Base-by-base conservation (phyloP, 2,329 filamentous ascomycete genomes). In the Diaporthe nobilis region DNA sequence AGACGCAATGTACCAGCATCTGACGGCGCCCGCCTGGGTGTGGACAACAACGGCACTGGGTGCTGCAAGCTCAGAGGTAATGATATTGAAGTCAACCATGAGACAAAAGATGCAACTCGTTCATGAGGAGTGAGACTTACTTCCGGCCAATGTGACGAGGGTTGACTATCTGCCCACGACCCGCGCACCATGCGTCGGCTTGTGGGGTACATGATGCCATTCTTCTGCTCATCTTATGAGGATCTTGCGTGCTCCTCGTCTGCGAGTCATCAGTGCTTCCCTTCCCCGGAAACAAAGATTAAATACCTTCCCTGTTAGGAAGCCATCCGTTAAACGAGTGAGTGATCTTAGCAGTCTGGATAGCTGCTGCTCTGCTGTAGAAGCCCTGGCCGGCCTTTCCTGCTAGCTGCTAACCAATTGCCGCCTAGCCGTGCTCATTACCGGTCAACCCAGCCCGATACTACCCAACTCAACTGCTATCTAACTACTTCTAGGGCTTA, bases 241-340 rank as follows among this genome's bases (percentile, higher is more conserved):
- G 15, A 6, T 61, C 13, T 17, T 25, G 58, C 39, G 39, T 63
- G 39, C n/a, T 42, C 28, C 39, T 44, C n/a, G n/a, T n/a, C 22
- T 28, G 39, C n/a, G 58, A 63, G 39, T 63, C 58, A 63, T 44
- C 37, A 12, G 28, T 25, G 8, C 15, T 20, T 5, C 42, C 39
- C 20, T 9, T 28, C 3, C 42, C 25, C 42, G 10, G 15, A 6
- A 49, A 31, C 42, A 34, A 5, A 34, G 17, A 15, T 9, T 9
- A 49, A 9, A 47, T 34, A 65, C 61, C 61, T 65, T 65, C 61
- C 42, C 25, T 65, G 7, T 65, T 49, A n/a, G 61, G 61, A 31
- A 15, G 9, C 20, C 28, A 34, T n/a, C 39, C 5, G 25, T 31
- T 28, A 10, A 28, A 44, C n/a, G 22, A 6, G 28, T 4, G 37